Conservation (phyloP, 345 rosid species). For the Eucalyptus leucophloia region DNA sequence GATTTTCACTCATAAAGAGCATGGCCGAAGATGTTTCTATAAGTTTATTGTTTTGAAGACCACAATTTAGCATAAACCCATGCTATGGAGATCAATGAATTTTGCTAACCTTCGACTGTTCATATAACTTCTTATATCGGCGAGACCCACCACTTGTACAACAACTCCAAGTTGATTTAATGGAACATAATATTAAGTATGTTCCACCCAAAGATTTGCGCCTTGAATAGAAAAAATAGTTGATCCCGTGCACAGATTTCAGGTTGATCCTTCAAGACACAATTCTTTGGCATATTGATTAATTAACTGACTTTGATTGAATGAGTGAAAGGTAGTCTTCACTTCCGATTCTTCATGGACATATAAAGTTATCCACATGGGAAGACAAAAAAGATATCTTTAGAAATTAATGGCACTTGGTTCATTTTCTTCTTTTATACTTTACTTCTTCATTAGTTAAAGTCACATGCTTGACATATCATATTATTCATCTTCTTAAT, state of each 20-base stretch:
- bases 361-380: background rate
- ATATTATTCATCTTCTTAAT: background rate
- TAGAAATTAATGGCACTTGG: accelerated
- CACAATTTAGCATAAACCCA: background rate
- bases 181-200: background rate
- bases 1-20: background rate
- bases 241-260: accelerated
- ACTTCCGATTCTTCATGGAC: background rate
- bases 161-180: background rate
- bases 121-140: background rate
- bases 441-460: background rate
- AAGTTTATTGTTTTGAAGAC: background rate
- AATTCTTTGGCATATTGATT: background rate
- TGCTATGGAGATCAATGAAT: background rate
- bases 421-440: background rate
- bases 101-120: background rate
- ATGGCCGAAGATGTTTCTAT: accelerated
- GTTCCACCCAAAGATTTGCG: background rate
- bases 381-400: background rate
- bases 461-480: accelerated
- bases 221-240: background rate
- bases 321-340: background rate
- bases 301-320: background rate
- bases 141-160: accelerated
- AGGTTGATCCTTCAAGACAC: background rate